A percentile compares a stretch with the other conserved stretches of the same genome.
Evolutionary conservation across 2,329 filamentous ascomycete species (phyloP).

Genomic region (Colletotrichum godetiae): DNA sequence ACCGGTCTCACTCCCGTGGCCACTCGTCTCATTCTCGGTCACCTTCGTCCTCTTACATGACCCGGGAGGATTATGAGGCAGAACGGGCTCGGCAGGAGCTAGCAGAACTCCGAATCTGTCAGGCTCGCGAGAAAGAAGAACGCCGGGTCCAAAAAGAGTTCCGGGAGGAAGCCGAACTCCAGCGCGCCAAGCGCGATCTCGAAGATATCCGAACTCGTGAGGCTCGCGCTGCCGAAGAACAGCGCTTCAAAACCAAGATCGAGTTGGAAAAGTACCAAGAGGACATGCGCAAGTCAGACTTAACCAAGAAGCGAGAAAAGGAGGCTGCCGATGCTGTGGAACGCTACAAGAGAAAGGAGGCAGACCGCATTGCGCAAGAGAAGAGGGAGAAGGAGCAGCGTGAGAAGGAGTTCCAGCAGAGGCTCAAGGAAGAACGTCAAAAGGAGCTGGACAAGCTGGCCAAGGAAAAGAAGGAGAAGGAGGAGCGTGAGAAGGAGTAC

Average conservation of each 20-base stretch:
- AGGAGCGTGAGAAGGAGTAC: constrained; percentile 64
- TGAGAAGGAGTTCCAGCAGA: constrained; percentile 65
- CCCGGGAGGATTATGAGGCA: constrained; percentile 55
- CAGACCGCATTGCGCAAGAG: constrained; percentile 58
- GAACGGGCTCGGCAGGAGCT: constrained; percentile 56
- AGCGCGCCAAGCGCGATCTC: constrained; percentile 60
- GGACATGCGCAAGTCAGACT: constrained; percentile 57
- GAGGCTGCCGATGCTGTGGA: constrained; percentile 63
- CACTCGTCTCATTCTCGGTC: constrained; percentile 46
- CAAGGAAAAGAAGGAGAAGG: constrained; percentile 60
- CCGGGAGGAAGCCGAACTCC: constrained; percentile 61
- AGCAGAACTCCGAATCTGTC: constrained; percentile 55
- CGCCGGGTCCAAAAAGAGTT: constrained; percentile 52
- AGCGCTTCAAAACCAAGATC: constrained; percentile 63
- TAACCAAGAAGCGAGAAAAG: constrained; percentile 56
- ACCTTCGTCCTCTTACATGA: constrained; percentile 51
- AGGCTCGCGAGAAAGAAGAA: constrained; percentile 54
- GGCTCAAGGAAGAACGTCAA: constrained; percentile 62
- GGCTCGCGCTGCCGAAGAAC: constrained; percentile 60
- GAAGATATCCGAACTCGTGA: constrained; percentile 58
- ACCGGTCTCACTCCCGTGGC: constrained; percentile 42
- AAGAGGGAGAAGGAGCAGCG: constrained; percentile 59
- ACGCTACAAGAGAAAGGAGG: constrained; percentile 61
- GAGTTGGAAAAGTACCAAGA: constrained; percentile 60
- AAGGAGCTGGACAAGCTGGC: constrained; percentile 59